Evolutionary conservation across 2,329 filamentous ascomycete genomes (phyloP), one percentile per base, ranked within the genome.

Genomic region (Neopestalotiopsis rosae): DNA sequence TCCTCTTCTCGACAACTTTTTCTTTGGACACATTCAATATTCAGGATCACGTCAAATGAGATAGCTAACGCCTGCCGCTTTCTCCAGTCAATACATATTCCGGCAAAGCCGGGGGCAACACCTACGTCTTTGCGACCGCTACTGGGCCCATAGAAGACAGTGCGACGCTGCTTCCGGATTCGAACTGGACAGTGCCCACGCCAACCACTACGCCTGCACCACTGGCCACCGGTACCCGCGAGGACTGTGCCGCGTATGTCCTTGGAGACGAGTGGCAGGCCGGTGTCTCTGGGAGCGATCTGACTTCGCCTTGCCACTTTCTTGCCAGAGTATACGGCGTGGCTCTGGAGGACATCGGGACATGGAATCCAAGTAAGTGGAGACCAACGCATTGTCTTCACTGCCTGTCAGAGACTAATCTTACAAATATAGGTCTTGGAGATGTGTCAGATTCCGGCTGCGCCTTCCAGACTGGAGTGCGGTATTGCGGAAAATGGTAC

Each of bases 291-390:
- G 6, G 7, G 3, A 56, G 7, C 49, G 5, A 56, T 13, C 14
- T 56, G 7, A 24, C 3, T 6, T 56, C 49, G 1, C 49, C 7
- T 13, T 56, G 20, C 20, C 5, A 9, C 13, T 13, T 56, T 2
- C 5, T 56, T 6, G 49, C 49, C 14, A 6, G 7, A 9, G 49
- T 56, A 6, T 10, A 6, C 17, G 49, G 20, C 59, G 38, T 40
- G 14, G 66, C 28, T 28, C 69, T 7, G 20, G 57, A 49, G 6
- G 58, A 68, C n/a, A 38, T 59, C 40, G 64, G 56, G 64, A 62
- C 49, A 4, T 72, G 72, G 68, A 70, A 69, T 61, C 74, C 70
- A 67, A 56, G 49, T 56, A 70, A 52, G 40, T 70, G 24, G 24
- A 24, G 2, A 24, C 24, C 63, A 67, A 71, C 17, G 68, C 70